Conservation (phyloP, 257 asterid species). For the Solanum chilense region DNA sequence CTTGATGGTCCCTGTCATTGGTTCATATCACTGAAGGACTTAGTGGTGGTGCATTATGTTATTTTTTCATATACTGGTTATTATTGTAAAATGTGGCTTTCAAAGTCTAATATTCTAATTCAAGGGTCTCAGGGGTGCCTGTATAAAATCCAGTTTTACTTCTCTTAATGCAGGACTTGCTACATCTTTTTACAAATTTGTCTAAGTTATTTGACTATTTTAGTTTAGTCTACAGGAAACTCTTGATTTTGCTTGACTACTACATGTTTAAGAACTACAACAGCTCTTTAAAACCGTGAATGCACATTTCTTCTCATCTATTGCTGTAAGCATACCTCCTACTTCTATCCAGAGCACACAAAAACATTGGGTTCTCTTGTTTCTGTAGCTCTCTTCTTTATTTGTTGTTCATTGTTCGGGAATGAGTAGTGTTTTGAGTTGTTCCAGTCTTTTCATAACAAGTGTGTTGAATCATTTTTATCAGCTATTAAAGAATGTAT, state of each 20-base stretch:
- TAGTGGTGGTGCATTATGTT: not conserved
- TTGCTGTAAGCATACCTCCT: not conserved
- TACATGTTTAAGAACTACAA: not conserved
- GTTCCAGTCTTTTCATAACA: not conserved
- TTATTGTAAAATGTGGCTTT: not conserved
- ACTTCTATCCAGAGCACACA: not conserved
- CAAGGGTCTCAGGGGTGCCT: not conserved
- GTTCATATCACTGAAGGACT: not conserved
- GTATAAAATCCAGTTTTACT: not conserved
- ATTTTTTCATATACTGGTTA: not conserved
- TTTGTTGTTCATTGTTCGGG: not conserved
- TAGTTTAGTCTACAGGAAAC: not conserved
- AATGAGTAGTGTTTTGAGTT: not conserved
- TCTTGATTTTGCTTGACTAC: not conserved
- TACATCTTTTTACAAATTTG: not conserved
- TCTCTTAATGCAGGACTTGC: not conserved
- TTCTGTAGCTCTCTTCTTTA: not conserved
- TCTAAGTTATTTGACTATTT: not conserved
- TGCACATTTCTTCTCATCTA: not conserved
- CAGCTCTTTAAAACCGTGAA: not conserved
- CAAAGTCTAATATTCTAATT: not conserved
- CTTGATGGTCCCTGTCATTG: not conserved
- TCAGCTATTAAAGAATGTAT: not conserved
- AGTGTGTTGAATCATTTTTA: not conserved
- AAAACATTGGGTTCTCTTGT: not conserved